Percentiles rank a stretch among this genome's conserved stretches.
Conservation (phyloP, 129 eudicot species). For the Pulicaria dysenterica region DNA sequence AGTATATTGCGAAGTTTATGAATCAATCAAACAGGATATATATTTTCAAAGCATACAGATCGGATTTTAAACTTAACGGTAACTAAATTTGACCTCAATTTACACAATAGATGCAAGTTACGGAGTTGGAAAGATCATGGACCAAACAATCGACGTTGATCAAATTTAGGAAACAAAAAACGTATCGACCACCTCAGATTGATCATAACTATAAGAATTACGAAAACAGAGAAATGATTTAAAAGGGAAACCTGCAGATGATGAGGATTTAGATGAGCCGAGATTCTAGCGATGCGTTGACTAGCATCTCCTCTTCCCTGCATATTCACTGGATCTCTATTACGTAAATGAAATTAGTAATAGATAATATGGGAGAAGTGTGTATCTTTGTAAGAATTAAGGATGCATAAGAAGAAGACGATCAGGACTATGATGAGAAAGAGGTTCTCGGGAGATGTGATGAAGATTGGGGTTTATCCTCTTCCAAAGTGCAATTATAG, state of each 20-base stretch:
- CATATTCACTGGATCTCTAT: constrained; percentile 25
- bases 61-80: constrained; percentile 18
- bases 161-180: neutral
- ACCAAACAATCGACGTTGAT: constrained; percentile 5
- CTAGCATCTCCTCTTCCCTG: constrained; percentile 47
- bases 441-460: constrained; percentile 37
- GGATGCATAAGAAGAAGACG: neutral
- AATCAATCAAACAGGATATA: neutral
- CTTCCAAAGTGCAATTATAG: neutral
- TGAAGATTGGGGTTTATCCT: constrained; percentile 34
- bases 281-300: constrained; percentile 73
- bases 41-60: neutral
- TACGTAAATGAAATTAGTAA: constrained; percentile 7
- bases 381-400: constrained; percentile 11
- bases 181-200: neutral
- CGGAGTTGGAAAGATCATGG: constrained; percentile 1
- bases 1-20: neutral
- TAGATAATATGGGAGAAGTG: neutral
- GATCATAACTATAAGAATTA: neutral
- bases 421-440: constrained; percentile 15
- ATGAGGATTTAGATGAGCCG: constrained; percentile 76
- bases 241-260: constrained; percentile 49
- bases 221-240: neutral
- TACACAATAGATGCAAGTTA: neutral
- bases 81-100: neutral